A percentile compares a stretch with the other conserved stretches of the same genome.
These are phyloP conservation scores for Lichtheimia ornata DNA, from an alignment of 371 early-diverging fungal species.

Conservation along the genomic window DNA sequence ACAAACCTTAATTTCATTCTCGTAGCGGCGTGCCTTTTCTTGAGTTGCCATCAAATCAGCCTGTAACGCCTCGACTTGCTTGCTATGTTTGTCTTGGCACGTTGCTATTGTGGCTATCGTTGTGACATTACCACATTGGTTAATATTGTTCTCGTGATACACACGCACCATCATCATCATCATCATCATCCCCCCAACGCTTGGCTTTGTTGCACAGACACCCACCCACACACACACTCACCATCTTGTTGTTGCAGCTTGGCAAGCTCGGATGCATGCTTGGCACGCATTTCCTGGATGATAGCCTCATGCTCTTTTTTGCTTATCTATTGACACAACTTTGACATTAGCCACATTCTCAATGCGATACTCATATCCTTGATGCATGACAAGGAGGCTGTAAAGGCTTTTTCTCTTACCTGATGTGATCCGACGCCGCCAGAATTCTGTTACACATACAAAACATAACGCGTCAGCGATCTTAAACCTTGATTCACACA, in stretches of 20 bases:
- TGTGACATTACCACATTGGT: neutral
- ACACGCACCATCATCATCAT: neutral
- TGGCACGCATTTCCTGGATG: constrained; percentile 1
- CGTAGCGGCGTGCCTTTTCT: neutral
- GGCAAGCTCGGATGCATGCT: constrained; percentile 3
- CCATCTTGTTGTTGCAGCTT: neutral
- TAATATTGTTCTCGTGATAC: neutral
- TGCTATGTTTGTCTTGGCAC: constrained; percentile 3
- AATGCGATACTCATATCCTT: neutral
- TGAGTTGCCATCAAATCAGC: neutral
- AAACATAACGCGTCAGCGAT: neutral
- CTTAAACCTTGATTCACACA: neutral
- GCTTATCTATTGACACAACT: neutral
- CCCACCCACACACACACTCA: neutral
- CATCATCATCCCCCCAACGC: neutral
- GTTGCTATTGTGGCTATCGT: neutral
- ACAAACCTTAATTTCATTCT: constrained; percentile 4
- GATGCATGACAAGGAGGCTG: neutral
- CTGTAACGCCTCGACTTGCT: neutral
- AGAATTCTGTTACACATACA: neutral
- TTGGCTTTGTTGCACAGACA: neutral
- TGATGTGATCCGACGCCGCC: neutral
- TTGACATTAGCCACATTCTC: neutral
- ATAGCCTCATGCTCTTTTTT: constrained; percentile 6
- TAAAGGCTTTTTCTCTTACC: neutral